phyloP scores from a whole-genome alignment of 495 filamentous ascomycete species.

The Pseudotulostoma volvatum region DNA sequence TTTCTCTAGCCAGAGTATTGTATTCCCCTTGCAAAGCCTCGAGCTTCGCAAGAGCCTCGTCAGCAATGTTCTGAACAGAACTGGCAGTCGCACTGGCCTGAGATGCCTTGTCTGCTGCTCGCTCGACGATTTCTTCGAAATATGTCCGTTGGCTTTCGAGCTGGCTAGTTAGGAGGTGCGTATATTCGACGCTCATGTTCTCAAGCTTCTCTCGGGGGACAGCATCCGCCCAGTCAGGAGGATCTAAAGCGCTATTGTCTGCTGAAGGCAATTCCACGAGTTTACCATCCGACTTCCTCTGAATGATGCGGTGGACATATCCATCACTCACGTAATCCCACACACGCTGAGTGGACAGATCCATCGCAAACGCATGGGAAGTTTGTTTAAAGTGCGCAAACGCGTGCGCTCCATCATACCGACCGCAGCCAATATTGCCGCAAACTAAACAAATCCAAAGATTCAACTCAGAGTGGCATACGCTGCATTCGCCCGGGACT shows the following conservation, averaged over 20 bases:
- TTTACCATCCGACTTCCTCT: constrained; percentile 77
- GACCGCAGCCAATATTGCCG: constrained; percentile 80
- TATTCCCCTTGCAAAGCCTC: constrained; percentile 38
- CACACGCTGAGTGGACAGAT: constrained; percentile 80
- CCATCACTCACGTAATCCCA: constrained; percentile 95
- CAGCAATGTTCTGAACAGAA: constrained; percentile 38
- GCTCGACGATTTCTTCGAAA: constrained; percentile 84
- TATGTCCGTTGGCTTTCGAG: constrained; percentile 84
- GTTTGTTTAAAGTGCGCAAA: constrained; percentile 87
- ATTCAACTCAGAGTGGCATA: constrained; percentile 62
- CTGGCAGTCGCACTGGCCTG: constrained; percentile 52
- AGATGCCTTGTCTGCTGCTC: constrained; percentile 79
- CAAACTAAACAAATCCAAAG: constrained; percentile 94
- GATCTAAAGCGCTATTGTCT: constrained; percentile 27
- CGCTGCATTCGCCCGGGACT: constrained; percentile 43
- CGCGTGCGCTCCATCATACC: constrained; percentile 87
- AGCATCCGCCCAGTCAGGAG: constrained; percentile 41
- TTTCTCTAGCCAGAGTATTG: constrained; percentile 36
- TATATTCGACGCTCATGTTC: constrained; percentile 82
- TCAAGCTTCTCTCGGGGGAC: constrained; percentile 86
- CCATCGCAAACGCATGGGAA: constrained; percentile 78
- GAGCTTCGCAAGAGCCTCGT: constrained; percentile 34
- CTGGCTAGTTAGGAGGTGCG: constrained; percentile 79
- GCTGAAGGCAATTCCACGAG: constrained; percentile 62
- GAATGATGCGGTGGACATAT: constrained; percentile 90